These are phyloP conservation scores for Lotmaria passim DNA, from an alignment of 208 protist genomes.

Conservation along the genomic window DNA sequence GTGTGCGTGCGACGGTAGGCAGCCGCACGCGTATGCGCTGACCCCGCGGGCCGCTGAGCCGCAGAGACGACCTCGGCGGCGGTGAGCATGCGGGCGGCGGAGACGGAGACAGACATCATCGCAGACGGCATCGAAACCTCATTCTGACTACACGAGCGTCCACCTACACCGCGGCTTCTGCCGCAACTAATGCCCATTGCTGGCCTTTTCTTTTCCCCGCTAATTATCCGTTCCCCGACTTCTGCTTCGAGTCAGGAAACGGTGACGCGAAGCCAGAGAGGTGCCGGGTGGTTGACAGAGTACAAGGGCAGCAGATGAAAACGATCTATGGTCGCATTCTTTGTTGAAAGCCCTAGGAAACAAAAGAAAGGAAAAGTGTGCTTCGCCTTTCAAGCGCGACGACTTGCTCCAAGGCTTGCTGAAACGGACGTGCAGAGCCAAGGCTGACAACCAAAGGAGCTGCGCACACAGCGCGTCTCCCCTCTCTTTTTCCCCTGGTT, in stretches of 20 bases:
- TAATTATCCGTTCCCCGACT: not conserved
- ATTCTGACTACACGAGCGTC: not conserved
- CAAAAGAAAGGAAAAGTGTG: no score
- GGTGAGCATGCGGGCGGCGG: not conserved
- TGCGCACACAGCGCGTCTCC: no score
- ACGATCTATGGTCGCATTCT: no score
- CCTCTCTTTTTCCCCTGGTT: not conserved
- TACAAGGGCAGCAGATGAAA: no score
- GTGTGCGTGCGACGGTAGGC: not conserved
- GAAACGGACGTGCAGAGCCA: no score
- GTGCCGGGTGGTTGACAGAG: no score
- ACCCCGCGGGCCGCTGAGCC: not conserved
- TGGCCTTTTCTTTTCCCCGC: not conserved
- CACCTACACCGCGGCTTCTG: not conserved
- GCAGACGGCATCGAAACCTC: not conserved
- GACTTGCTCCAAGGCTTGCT: no score
- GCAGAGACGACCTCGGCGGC: not conserved
- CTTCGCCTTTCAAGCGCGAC: no score
- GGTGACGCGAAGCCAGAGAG: no score
- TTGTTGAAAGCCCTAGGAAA: no score
- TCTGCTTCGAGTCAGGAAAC: no score
- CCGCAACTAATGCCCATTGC: not conserved
- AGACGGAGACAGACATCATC: conserved; percentile 5
- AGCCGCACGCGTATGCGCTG: not conserved
- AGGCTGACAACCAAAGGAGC: no score